Percentiles rank a stretch among this genome's conserved stretches.
phyloP scores from a whole-genome alignment of 495 filamentous ascomycete genomes.

The Aspergillus olivimuriae region DNA sequence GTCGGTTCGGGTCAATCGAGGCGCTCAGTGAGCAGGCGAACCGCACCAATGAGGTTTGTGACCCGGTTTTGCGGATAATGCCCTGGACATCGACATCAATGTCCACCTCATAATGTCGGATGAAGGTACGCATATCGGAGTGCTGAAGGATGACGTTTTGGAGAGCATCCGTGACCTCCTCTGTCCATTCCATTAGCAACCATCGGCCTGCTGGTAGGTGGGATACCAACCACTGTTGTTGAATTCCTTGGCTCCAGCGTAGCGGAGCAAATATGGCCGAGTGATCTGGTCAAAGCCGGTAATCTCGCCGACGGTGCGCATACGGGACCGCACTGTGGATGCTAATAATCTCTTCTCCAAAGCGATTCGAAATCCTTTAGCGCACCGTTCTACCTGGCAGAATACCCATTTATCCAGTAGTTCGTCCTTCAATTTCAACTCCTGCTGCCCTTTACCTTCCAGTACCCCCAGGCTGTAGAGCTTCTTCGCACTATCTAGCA shows the following conservation, averaged over 20 bases:
- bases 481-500: slow-evolving; percentile 20
- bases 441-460: slow-evolving; percentile 21
- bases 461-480: slow-evolving; percentile 25
- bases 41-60: slow-evolving; percentile 12
- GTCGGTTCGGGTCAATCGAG: slow-evolving; percentile 28
- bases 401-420: slow-evolving; percentile 10
- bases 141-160: slow-evolving; percentile 30
- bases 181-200: slow-evolving; percentile 12
- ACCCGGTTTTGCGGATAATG: slow-evolving; percentile 17
- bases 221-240: slow-evolving; percentile 19
- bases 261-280: slow-evolving; percentile 17
- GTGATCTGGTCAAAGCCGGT: slow-evolving; percentile 18
- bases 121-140: slow-evolving; percentile 20
- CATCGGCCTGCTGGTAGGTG: neutral
- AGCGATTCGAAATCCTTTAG: slow-evolving; percentile 13
- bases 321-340: slow-evolving; percentile 15
- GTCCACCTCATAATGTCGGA: slow-evolving; percentile 25
- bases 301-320: slow-evolving; percentile 19
- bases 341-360: slow-evolving; percentile 10
- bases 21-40: slow-evolving; percentile 27
- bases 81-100: slow-evolving; percentile 22
- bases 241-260: slow-evolving; percentile 19
- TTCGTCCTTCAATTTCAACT: slow-evolving; percentile 17
- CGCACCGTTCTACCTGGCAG: slow-evolving; percentile 12
- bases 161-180: slow-evolving; percentile 24